These are phyloP conservation scores for Bjerkandera adusta DNA, from an alignment of 1,284 basidiomycete genomes.

Conservation along the genomic window DNA sequence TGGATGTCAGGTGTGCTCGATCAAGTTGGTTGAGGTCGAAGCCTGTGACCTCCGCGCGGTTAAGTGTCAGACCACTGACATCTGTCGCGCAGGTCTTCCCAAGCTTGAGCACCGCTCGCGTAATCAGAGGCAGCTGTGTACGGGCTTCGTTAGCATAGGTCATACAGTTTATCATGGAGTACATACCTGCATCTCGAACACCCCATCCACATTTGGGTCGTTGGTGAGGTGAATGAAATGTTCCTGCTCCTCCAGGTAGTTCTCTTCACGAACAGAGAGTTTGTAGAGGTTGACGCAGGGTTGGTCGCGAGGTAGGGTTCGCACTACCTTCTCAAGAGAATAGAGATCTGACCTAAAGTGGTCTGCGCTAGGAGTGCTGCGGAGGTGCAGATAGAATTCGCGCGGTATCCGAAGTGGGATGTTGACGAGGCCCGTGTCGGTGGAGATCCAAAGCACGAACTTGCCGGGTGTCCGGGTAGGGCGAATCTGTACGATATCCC, in stretches of 20 bases:
- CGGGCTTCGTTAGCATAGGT: not conserved
- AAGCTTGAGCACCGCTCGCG: constrained; percentile 82
- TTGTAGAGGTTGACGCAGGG: constrained; percentile 83
- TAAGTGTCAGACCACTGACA: constrained; percentile 72
- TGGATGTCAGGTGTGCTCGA: constrained; percentile 53
- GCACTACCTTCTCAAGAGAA: constrained; percentile 69
- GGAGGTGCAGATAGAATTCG: constrained; percentile 92
- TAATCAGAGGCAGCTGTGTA: constrained; percentile 76
- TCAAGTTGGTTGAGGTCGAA: constrained; percentile 87
- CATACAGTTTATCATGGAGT: constrained; percentile 13
- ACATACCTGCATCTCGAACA: constrained; percentile 87
- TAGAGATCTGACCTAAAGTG: constrained; percentile 76
- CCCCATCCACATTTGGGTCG: constrained; percentile 93
- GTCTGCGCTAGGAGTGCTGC: constrained; percentile 56
- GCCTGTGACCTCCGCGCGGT: constrained; percentile 80
- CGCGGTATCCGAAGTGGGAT: constrained; percentile 86
- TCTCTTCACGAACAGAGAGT: constrained; percentile 80
- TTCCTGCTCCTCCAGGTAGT: constrained; percentile 82
- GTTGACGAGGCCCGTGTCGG: constrained; percentile 78
- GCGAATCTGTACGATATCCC: constrained; percentile 94
- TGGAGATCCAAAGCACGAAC: constrained; percentile 87
- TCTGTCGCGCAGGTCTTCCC: constrained; percentile 82
- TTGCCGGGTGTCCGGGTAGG: constrained; percentile 78
- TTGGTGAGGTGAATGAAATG: constrained; percentile 93
- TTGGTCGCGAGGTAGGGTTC: constrained; percentile 81